Evolutionary conservation across 169 alveolate genomes (phyloP), one percentile per base, ranked within the genome.

Genomic region (Eimeria falciformis): DNA sequence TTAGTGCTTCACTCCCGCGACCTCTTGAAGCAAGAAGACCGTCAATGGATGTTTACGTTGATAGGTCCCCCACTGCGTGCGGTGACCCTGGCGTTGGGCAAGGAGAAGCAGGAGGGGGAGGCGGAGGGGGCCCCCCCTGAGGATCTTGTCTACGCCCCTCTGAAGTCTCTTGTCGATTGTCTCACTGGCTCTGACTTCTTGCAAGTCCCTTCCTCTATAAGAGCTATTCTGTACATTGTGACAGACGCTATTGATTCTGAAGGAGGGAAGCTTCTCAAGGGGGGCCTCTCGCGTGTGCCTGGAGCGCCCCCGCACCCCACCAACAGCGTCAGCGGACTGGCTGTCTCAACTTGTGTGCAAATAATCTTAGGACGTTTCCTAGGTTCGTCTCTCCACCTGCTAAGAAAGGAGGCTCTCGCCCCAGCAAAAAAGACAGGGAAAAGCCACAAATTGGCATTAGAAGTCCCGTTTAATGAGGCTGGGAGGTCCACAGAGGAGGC

Each of bases 31-130:
- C 37, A 33, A 7, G 86, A 45, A 40, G 92, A 86, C 68, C 12
- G 25, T 18, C 23, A 33, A n/a, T 86, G 82, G 82, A 86, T 86
- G 55, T 81, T 29, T 21, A 58, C 65, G 86, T 5, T 86, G 65
- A 14, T 86, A 33, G 75, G 23, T 9, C 86, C 92, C 29, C 29
- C 46, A 25, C 33, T 82, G 50, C 91, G 84, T 5, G 85, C 85
- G 1, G n/a, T 50, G 7, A 50, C 62, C n/a, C 62, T 7, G 62
- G 62, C 62, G 7, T 14, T 50, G n/a, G 62, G n/a, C 14, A 40
- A 56, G 9, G 66, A 75, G 33, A 25, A 43, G 46, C 4, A 7
- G 33, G 85, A 23, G n/a, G 46, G 12, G n/a, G 21, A 21, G 66
- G 66, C 23, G 21, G 40, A 75, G 21, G 9, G 21, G 66, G 17